phyloP scores from a whole-genome alignment of 768 basidiomycete genomes.

The Auricularia heimuer region DNA sequence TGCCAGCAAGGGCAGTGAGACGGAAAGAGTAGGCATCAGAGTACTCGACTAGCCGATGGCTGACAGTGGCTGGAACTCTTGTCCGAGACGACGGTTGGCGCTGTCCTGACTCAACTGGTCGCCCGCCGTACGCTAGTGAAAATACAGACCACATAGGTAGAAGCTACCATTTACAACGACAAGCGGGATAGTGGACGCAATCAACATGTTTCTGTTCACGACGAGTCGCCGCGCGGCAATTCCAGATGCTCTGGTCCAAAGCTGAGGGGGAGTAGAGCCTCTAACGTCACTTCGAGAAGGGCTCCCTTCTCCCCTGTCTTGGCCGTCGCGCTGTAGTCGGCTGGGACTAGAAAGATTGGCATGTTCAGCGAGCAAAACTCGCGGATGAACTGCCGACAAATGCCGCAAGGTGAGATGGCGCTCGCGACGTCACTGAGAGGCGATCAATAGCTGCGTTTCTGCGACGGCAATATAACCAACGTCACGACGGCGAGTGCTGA shows the following conservation, averaged over 20 bases:
- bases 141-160: too few relatives aligned
- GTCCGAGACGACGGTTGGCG: too few relatives aligned
- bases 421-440: conserved; percentile 52
- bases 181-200: too few relatives aligned
- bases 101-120: too few relatives aligned
- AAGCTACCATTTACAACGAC: too few relatives aligned
- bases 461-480: conserved; percentile 26
- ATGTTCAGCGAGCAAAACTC: conserved; percentile 73
- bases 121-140: too few relatives aligned
- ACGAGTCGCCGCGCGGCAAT: background rate
- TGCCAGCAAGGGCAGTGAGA: too few relatives aligned
- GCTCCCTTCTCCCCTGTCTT: conserved; percentile 36
- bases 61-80: too few relatives aligned
- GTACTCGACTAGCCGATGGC: too few relatives aligned
- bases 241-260: conserved; percentile 84
- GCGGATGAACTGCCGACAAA: conserved; percentile 84
- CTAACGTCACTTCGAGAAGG: conserved; percentile 56
- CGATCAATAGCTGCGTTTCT: background rate
- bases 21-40: too few relatives aligned
- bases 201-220: too few relatives aligned
- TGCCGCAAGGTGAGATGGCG: conserved; percentile 78
- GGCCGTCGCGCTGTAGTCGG: conserved; percentile 35
- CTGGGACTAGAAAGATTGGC: conserved; percentile 64
- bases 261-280: conserved; percentile 68
- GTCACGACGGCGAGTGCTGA: conserved; percentile 69